These are phyloP conservation scores for Cercospora berteroae DNA, from an alignment of 2,329 filamentous ascomycete species.

Conservation along the genomic window DNA sequence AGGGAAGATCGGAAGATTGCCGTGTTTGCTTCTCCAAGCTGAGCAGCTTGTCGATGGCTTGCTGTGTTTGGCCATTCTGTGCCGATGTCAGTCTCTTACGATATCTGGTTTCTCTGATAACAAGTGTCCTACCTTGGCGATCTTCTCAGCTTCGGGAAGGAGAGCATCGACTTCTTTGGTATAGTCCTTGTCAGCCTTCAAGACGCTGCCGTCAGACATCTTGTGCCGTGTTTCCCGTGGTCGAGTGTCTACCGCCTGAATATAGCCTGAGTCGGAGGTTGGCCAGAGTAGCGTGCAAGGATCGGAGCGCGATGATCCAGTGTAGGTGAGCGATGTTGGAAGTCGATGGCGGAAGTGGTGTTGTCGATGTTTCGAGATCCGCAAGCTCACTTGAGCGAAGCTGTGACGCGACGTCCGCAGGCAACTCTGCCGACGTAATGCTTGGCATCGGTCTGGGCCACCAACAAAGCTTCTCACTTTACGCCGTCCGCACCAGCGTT, in stretches of 20 bases:
- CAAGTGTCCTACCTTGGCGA: constrained; percentile 53
- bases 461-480: not conserved
- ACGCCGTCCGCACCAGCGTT: not conserved
- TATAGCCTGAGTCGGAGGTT: too few species aligned
- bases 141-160: constrained; percentile 84
- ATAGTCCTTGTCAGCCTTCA: constrained; percentile 99
- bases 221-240: not conserved
- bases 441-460: too few species aligned
- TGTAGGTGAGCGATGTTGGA: not conserved
- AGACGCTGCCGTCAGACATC: constrained; percentile 72
- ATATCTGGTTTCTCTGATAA: not conserved
- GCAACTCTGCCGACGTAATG: constrained; percentile 1
- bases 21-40: constrained; percentile 93
- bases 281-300: too few species aligned
- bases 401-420: not conserved
- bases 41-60: constrained; percentile 89
- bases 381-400: not conserved
- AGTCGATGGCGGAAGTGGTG: not conserved
- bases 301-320: too few species aligned
- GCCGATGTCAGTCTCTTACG: constrained; percentile 23
- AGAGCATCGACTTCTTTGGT: constrained; percentile 91
- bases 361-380: not conserved
- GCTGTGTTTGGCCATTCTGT: constrained; percentile 70
- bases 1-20: constrained; percentile 94
- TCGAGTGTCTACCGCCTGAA: not conserved